Evolutionary conservation across 345 rosid genomes (phyloP), one percentile per base, ranked within the genome.

Genomic region (Capsella bursapastoris): DNA sequence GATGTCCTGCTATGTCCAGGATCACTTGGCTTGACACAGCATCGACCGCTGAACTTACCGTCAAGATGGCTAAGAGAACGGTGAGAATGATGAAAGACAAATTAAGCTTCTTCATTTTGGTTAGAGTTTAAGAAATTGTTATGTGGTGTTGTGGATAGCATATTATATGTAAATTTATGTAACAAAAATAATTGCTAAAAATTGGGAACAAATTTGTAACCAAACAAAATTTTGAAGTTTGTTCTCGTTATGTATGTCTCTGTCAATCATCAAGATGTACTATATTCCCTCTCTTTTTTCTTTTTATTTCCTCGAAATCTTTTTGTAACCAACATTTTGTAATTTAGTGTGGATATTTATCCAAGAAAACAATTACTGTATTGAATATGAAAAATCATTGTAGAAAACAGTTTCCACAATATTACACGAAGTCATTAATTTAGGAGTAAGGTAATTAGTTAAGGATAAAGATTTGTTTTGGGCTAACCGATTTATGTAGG

Each of bases 1-100:
- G 57, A 7, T 44, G 73, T 9, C 57, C 69, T 51, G 57, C 9
- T 59, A 0, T 41, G 69, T 75, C 74, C 10, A 75, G 57, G 51
- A 66, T 72, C 10, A 43, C 32, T 50, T 68, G 55, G 47, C 32
- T 40, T 28, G 67, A 6, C 35, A 31, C 28, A 66, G 60, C 11
- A 48, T 5, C 16, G 57, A 57, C 49, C 5, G 62, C 58, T 35
- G 66, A 57, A 47, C 58, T 53, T 18, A 55, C 3, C n/a, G 62
- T 38, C 62, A 75, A 50, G 55, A 67, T 22, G 62, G 38, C 38
- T 16, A 48, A 59, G 48, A 75, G 55, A 14, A 75, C 22, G 14
- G 51, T 51, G 40, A 75, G 73, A 11, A 16, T 48, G 61, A 50
- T 49, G 53, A 74, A 38, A 57, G 55, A 74, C 14, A 74, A n/a